Evolutionary conservation across 1,284 basidiomycete genomes (phyloP), one percentile per base, ranked within the genome.

Genomic region (Laetiporus sulphureus): DNA sequence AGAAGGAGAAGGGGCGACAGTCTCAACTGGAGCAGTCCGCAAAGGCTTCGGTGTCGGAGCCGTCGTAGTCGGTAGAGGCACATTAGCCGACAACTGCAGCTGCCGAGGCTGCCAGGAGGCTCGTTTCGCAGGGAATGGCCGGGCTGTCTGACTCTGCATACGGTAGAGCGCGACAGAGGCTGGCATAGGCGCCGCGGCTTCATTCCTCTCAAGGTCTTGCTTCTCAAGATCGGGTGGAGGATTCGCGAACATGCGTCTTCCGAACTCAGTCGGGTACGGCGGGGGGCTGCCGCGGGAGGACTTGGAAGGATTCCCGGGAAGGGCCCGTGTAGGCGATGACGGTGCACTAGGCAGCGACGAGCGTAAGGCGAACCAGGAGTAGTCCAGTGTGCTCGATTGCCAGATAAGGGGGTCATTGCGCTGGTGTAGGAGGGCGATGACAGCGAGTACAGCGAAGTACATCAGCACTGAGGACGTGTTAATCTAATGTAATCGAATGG

Each of bases 381-480:
- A 74, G 44, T 67, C 60, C 37, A 71, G 69, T 30, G 79, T 69
- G 46, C 64, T 63, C 25, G 68, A 63, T 29, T 63, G 56, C 79
- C 82, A 85, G 32, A 84, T 63, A 3, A 59, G 58, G 22, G 64
- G 58, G 51, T 79, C 73, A 16, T 60, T 56, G 23, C 51, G 56
- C 21, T 62, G 53, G 48, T 63, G 67, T 16, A 67, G 48, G 32
- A 71, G 45, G 37, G 61, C 51, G 20, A 60, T 57, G 15, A 60
- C 42, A 12, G 67, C 49, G 36, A 77, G 54, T 5, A 58, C 44
- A 32, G 65, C 44, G 32, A 76, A 58, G 52, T 78, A 75, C 13
- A 61, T 25, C 27, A 75, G 50, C 48, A 75, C 72, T 21, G 46
- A 41, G 19, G 22, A 18, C 16, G 31, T 5, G 16, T 30, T 12